A percentile compares a stretch with the other conserved stretches of the same genome.
Evolutionary conservation across 257 asterid genomes (phyloP).

Genomic region (Fraxinus americana): DNA sequence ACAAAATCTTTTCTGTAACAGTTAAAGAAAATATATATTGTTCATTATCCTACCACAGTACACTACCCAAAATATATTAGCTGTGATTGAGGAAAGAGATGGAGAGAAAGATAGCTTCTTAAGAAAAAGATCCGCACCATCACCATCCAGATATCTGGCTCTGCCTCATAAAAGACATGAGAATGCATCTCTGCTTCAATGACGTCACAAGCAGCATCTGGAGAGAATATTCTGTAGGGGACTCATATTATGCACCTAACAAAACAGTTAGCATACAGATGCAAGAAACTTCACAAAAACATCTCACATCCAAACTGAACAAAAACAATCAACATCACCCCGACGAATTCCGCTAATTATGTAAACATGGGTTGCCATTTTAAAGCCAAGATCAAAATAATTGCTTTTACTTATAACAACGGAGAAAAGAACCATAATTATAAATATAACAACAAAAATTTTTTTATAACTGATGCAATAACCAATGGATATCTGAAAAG

Average conservation of each 20-base stretch:
- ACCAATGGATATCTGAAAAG: background rate
- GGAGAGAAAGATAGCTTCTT: conserved; percentile 15
- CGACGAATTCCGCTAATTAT: background rate
- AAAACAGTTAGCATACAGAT: conserved; percentile 12
- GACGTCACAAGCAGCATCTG: conserved; percentile 89
- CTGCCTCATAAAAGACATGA: conserved; percentile 92
- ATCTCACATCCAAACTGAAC: background rate
- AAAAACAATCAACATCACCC: background rate
- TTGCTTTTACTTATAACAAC: background rate
- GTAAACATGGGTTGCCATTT: background rate
- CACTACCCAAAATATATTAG: conserved; percentile 2
- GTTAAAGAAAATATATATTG: conserved; percentile 7
- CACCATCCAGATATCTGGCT: conserved; percentile 98
- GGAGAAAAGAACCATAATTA: background rate
- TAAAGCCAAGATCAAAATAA: background rate
- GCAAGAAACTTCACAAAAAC: background rate
- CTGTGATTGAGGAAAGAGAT: conserved; percentile 20
- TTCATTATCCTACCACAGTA: conserved; percentile 7
- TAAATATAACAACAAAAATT: background rate
- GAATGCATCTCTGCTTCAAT: conserved; percentile 96
- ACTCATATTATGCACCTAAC: conserved; percentile 14
- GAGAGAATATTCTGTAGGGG: conserved; percentile 85
- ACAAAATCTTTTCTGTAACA: background rate
- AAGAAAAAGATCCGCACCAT: conserved; percentile 60
- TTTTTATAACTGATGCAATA: background rate